A percentile compares a stretch with the other conserved stretches of the same genome.
These are phyloP conservation scores for Solanum hybrid DNA, from an alignment of 305 asterid genomes.

Conservation along the genomic window DNA sequence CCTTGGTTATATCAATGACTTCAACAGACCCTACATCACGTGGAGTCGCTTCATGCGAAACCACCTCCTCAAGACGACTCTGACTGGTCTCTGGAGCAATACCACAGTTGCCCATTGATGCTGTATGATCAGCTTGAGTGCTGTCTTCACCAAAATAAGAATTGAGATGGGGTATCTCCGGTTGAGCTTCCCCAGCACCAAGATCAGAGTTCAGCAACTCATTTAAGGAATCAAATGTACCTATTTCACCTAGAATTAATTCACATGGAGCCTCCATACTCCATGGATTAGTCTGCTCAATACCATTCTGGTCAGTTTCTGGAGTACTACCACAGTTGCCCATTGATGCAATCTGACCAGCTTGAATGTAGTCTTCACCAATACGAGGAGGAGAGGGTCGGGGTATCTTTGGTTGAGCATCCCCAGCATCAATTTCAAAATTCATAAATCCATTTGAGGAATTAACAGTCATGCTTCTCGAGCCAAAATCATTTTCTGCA, in stretches of 20 bases:
- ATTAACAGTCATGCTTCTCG: conserved; percentile 6
- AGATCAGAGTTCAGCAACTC: conserved; percentile 17
- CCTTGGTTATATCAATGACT: conserved; percentile 66
- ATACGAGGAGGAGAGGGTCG: conserved; percentile 20
- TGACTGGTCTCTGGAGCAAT: conserved; percentile 20
- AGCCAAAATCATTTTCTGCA: conserved; percentile 16
- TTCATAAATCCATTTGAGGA: conserved; percentile 12
- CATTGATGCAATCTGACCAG: conserved; percentile 17
- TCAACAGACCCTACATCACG: conserved; percentile 24
- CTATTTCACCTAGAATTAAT: conserved; percentile 21
- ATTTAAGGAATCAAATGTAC: conserved; percentile 18
- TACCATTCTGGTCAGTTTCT: conserved; percentile 21
- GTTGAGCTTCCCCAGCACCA: conserved; percentile 13
- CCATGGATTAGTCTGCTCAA: conserved; percentile 22
- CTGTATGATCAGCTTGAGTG: conserved; percentile 18
- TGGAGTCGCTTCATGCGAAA: conserved; percentile 19
- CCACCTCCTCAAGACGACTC: conserved; percentile 22
- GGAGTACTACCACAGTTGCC: conserved; percentile 18
- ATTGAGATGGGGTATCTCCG: conserved; percentile 3
- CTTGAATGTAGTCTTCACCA: conserved; percentile 18
- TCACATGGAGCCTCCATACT: conserved; percentile 27
- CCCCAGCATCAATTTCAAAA: conserved; percentile 22
- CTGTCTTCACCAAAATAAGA: conserved; percentile 24
- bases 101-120: conserved; percentile 17
- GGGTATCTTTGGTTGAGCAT: neutral